These are phyloP conservation scores for Pilasporangium apinafurcum DNA, from an alignment of 352 stramenopile species.

Conservation along the genomic window DNA sequence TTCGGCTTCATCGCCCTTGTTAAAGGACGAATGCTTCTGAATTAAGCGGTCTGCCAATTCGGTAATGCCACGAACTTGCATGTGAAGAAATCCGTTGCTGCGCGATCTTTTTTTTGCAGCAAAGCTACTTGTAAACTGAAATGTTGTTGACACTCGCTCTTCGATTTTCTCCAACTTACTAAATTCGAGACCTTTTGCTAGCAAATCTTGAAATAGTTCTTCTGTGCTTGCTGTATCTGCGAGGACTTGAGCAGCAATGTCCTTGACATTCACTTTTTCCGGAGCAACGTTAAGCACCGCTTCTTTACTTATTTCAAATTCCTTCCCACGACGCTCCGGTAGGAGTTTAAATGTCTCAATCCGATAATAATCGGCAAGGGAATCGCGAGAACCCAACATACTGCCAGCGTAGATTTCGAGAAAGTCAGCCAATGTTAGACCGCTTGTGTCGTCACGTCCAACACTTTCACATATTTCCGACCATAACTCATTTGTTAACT, in stretches of 20 bases:
- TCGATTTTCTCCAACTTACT: constrained; percentile 36
- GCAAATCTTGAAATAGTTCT: constrained; percentile 40
- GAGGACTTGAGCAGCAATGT: constrained; percentile 30
- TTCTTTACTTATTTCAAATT: constrained; percentile 27
- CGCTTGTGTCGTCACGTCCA: constrained; percentile 18
- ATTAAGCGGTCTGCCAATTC: constrained; percentile 28
- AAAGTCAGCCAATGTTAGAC: constrained; percentile 26
- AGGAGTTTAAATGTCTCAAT: constrained; percentile 57
- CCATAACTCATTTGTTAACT: constrained; percentile 40
- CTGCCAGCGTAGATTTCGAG: constrained; percentile 31
- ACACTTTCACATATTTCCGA: constrained; percentile 29
- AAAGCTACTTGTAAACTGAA: constrained; percentile 21
- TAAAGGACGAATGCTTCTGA: constrained; percentile 18
- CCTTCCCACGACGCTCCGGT: constrained; percentile 21
- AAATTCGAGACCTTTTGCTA: constrained; percentile 32
- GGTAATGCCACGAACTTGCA: constrained; percentile 29
- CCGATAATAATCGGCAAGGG: constrained; percentile 41
- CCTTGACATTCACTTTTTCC: constrained; percentile 42
- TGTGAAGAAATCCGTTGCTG: constrained; percentile 25
- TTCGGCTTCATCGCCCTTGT: constrained; percentile 19
- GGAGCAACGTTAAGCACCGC: constrained; percentile 35
- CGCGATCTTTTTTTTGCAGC: constrained; percentile 19
- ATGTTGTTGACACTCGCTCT: constrained; percentile 10
- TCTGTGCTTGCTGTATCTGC: constrained; percentile 34
- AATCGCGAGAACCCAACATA: constrained; percentile 28